Conservation (phyloP, 352 stramenopile species). For the Phytophthora quininea region DNA sequence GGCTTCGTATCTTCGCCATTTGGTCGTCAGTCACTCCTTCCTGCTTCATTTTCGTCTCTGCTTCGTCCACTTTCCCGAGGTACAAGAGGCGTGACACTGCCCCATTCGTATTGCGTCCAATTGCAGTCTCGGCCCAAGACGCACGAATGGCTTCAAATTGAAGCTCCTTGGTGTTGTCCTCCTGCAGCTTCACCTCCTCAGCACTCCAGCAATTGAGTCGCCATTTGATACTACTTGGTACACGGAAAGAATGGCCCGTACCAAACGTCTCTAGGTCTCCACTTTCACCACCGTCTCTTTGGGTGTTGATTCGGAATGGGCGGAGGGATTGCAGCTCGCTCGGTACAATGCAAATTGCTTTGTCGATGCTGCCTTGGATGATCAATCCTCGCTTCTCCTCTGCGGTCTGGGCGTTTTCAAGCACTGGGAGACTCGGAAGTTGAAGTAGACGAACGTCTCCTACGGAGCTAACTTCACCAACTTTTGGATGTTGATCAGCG, state of each 20-base stretch:
- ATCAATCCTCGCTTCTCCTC: slow-evolving; percentile 56
- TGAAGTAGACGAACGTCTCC: slow-evolving; percentile 56
- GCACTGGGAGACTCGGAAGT: slow-evolving; percentile 42
- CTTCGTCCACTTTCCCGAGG: slow-evolving; percentile 49
- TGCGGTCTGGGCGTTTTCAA: slow-evolving; percentile 10
- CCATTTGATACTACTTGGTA: slow-evolving; percentile 44
- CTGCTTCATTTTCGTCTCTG: slow-evolving; percentile 41
- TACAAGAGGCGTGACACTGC: slow-evolving; percentile 56
- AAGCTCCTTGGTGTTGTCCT: slow-evolving; percentile 60
- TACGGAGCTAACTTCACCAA: slow-evolving; percentile 35
- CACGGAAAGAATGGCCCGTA: slow-evolving; percentile 20
- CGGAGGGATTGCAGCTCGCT: slow-evolving; percentile 54
- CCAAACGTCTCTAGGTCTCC: not conserved
- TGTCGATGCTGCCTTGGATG: slow-evolving; percentile 71
- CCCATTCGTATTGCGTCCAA: slow-evolving; percentile 63
- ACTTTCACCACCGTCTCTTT: slow-evolving; percentile 1
- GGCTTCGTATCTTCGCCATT: slow-evolving; percentile 38
- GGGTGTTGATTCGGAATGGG: slow-evolving; percentile 47
- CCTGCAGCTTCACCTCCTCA: slow-evolving; percentile 66
- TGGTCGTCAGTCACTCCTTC: slow-evolving; percentile 57
- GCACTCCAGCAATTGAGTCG: slow-evolving; percentile 62
- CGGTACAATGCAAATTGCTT: slow-evolving; percentile 49
- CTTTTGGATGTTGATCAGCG: slow-evolving; percentile 18
- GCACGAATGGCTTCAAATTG: slow-evolving; percentile 56
- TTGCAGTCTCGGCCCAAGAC: slow-evolving; percentile 56